These are phyloP conservation scores for Monosporozyma solicola DNA, from an alignment of 805 yeast species.

Conservation along the genomic window DNA sequence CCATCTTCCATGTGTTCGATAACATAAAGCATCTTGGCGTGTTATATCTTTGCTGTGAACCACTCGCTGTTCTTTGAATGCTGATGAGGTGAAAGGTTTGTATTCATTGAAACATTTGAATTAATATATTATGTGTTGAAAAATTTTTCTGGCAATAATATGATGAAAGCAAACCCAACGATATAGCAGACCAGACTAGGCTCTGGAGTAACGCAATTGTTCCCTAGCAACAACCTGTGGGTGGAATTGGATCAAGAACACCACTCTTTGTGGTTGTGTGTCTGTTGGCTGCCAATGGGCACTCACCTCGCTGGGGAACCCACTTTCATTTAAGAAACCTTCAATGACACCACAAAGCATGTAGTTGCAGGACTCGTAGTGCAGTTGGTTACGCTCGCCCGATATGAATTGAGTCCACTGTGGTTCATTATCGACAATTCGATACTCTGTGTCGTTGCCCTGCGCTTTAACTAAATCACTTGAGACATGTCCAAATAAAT, in stretches of 20 bases:
- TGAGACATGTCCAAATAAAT: constrained; percentile 65
- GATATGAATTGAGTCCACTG: constrained; percentile 57
- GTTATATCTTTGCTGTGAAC: background rate
- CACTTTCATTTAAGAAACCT: constrained; percentile 64
- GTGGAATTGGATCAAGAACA: constrained; percentile 66
- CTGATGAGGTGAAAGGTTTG: background rate
- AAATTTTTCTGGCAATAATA: background rate
- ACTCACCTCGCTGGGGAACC: constrained; percentile 63
- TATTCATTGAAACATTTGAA: background rate
- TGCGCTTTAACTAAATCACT: constrained; percentile 71
- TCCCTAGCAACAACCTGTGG: constrained; percentile 49
- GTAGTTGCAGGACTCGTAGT: constrained; percentile 54
- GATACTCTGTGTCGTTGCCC: constrained; percentile 55
- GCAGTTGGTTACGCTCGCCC: constrained; percentile 39
- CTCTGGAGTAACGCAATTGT: constrained; percentile 29
- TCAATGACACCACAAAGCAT: constrained; percentile 82
- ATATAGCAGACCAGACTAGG: background rate
- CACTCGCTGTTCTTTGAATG: background rate
- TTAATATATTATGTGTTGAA: background rate
- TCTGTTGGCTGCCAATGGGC: constrained; percentile 69
- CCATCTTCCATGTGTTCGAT: constrained; percentile 98
- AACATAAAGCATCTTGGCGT: constrained; percentile 64
- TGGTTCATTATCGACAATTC: constrained; percentile 76
- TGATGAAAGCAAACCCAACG: background rate
- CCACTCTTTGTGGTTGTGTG: constrained; percentile 52